A percentile compares a stretch with the other conserved stretches of the same genome.
Evolutionary conservation across 2,329 filamentous ascomycete genomes (phyloP).

Genomic region (Gaeumannomyces sp.): DNA sequence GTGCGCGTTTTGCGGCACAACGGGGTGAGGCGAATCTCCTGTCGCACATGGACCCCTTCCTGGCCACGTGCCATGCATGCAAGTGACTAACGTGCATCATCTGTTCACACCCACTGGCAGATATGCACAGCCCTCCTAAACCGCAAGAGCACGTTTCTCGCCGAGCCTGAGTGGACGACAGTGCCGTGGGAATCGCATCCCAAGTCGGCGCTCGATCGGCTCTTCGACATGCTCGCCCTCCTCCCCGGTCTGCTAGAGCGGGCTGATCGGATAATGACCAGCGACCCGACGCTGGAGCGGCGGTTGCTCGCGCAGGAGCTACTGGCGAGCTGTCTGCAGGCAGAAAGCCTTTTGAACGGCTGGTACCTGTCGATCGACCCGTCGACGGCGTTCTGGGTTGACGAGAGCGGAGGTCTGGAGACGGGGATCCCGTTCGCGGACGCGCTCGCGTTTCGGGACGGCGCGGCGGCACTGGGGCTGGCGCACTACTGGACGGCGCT

Average conservation of each 20-base stretch:
- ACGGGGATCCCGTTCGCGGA: constrained; percentile 38
- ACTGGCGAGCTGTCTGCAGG: constrained; percentile 37
- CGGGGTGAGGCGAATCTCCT: constrained; percentile 35
- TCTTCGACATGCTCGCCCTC: constrained; percentile 44
- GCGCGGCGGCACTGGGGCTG: constrained; percentile 38
- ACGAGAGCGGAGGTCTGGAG: constrained; percentile 23
- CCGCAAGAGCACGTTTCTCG: constrained; percentile 44
- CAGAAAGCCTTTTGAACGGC: constrained; percentile 41
- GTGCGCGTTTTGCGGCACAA: constrained; percentile 47
- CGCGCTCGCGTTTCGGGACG: constrained; percentile 38
- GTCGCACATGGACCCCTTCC: not conserved
- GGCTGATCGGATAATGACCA: constrained; percentile 34
- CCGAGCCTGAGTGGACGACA: constrained; percentile 43
- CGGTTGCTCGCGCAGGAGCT: constrained; percentile 41
- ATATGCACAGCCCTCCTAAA: constrained; percentile 42
- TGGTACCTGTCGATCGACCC: constrained; percentile 36
- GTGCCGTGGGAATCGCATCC: constrained; percentile 46
- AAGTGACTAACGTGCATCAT: not conserved
- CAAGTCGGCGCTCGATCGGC: constrained; percentile 43
- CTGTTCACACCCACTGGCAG: constrained; percentile 21
- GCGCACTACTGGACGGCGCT: constrained; percentile 49
- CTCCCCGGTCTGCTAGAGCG: constrained; percentile 41
- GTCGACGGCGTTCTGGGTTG: constrained; percentile 32
- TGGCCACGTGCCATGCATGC: not conserved
- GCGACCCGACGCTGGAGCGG: constrained; percentile 34